A percentile compares a stretch with the other conserved stretches of the same genome.
Conservation (phyloP, 495 filamentous ascomycete species). For the Penicillium parvum region DNA sequence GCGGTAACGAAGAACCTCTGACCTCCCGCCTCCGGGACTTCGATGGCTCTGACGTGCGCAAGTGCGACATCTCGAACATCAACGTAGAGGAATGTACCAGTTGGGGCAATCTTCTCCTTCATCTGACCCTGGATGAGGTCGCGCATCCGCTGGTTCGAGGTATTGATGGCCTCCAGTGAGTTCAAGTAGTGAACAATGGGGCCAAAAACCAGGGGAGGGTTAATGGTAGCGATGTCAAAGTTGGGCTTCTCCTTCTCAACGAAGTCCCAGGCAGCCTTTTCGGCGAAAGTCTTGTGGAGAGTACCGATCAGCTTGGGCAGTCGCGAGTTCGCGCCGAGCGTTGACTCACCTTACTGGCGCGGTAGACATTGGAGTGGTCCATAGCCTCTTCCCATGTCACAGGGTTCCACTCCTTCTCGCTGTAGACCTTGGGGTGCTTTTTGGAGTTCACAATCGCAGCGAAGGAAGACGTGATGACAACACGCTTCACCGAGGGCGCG, state of each 20-base stretch:
- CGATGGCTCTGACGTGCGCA: slow-evolving; percentile 68
- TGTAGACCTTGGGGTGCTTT: slow-evolving; percentile 53
- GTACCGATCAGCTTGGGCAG: background rate
- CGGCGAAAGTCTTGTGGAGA: slow-evolving; percentile 44
- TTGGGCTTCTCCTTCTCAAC: slow-evolving; percentile 72
- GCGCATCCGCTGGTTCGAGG: slow-evolving; percentile 57
- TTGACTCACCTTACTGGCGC: slow-evolving; percentile 56
- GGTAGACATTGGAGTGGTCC: slow-evolving; percentile 58
- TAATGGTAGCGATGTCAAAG: slow-evolving; percentile 71
- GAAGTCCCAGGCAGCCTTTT: slow-evolving; percentile 79
- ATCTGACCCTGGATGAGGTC: slow-evolving; percentile 58
- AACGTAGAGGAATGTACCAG: slow-evolving; percentile 54
- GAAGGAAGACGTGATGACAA: slow-evolving; percentile 84
- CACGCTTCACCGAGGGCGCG: slow-evolving; percentile 73
- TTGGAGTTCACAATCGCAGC: slow-evolving; percentile 61
- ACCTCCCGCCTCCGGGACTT: slow-evolving; percentile 59
- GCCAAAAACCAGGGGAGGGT: slow-evolving; percentile 66
- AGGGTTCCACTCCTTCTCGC: slow-evolving; percentile 80
- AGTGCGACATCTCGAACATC: slow-evolving; percentile 69
- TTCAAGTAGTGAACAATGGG: slow-evolving; percentile 65
- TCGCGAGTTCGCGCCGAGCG: background rate
- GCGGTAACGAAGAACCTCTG: slow-evolving; percentile 68
- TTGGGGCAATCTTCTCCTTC: slow-evolving; percentile 58
- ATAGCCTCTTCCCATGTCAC: slow-evolving; percentile 65
- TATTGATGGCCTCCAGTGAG: slow-evolving; percentile 62